Base-by-base conservation (phyloP, 371 early-diverging fungal genomes). In the Catenaria anguillulae region DNA sequence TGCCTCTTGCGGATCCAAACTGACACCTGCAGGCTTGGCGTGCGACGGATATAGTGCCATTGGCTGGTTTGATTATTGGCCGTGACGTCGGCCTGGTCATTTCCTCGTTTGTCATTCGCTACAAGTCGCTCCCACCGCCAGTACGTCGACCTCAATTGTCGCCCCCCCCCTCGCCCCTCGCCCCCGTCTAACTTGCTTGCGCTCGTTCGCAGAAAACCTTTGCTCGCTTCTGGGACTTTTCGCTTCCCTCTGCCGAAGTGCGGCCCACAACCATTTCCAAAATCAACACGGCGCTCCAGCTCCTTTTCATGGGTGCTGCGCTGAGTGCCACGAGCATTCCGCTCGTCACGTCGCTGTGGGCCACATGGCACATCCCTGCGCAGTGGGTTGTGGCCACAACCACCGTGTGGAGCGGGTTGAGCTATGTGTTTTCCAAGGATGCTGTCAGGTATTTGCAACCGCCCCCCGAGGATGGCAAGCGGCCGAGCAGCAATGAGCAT, bases 201-300 rank as follows among this genome's bases (percentile, higher is more conserved):
- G 1, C 24, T 31, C 35, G 6, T 26, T n/a, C 45, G 54, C 67
- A 85, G 83, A 93, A 89, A 80, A 92, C 95, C 4, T 69, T 86
- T 50, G 62, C 64, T 6, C 78, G 92, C 26, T 97, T 90, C 67
- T 94, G 85, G 76, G 92, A 97, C 68, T 77, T 89, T 13, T 79
- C 90, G 8, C 84, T 93, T 35, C 90, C 93, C 12, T 89, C 93
- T 2, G 91, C 90, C 2, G 92, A 93, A 71, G 91, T 96, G 10
- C 75, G 74, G 15, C 94, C 97, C 13, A 90, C 92, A 0, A 67
- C 73, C 61, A 85, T 94, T 54, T 89, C 90, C 73, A 95, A 94
- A 69, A 82, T 84, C 63, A 96, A 96, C 65, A 96, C 97, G 5
- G 84, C 81, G n/a, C 69, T 94, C 15, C 97, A 96, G 69, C 73